Evolutionary conservation across 306 rosid species (phyloP).

Genomic region (Vigna mungo): DNA sequence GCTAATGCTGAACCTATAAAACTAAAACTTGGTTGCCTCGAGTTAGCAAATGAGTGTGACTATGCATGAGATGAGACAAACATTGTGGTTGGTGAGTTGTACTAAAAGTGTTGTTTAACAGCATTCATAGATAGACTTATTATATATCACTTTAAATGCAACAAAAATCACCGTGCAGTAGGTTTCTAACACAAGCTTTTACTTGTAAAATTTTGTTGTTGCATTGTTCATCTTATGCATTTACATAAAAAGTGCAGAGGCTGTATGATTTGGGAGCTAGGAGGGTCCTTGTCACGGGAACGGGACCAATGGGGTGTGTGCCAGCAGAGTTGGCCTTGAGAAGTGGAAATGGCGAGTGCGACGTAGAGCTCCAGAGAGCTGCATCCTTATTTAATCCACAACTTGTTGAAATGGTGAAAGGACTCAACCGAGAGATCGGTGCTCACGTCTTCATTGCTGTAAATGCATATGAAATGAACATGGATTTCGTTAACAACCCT

Average conservation of each 20-base stretch:
- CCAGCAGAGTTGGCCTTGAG: slow-evolving; percentile 74
- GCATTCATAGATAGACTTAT: neutral
- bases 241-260: slow-evolving; percentile 50
- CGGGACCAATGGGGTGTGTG: slow-evolving; percentile 84
- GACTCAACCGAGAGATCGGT: slow-evolving; percentile 64
- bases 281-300: slow-evolving; percentile 71
- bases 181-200: neutral
- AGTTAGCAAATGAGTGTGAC: neutral
- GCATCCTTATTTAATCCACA: slow-evolving; percentile 70
- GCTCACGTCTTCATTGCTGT: slow-evolving; percentile 59
- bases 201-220: neutral
- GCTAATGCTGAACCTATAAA: neutral
- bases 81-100: slow-evolving; percentile 16
- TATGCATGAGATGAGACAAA: slow-evolving; percentile 22
- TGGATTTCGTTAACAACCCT: slow-evolving; percentile 67
- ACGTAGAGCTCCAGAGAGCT: slow-evolving; percentile 69
- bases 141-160: neutral
- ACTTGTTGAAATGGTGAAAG: slow-evolving; percentile 53
- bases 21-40: neutral
- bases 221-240: neutral
- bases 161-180: neutral
- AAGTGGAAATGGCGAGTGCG: slow-evolving; percentile 63
- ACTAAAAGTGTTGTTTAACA: neutral
- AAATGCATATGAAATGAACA: slow-evolving; percentile 65
- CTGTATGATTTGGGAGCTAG: slow-evolving; percentile 74